These are phyloP conservation scores for Podospora conica DNA, from an alignment of 495 filamentous ascomycete genomes.

Conservation along the genomic window DNA sequence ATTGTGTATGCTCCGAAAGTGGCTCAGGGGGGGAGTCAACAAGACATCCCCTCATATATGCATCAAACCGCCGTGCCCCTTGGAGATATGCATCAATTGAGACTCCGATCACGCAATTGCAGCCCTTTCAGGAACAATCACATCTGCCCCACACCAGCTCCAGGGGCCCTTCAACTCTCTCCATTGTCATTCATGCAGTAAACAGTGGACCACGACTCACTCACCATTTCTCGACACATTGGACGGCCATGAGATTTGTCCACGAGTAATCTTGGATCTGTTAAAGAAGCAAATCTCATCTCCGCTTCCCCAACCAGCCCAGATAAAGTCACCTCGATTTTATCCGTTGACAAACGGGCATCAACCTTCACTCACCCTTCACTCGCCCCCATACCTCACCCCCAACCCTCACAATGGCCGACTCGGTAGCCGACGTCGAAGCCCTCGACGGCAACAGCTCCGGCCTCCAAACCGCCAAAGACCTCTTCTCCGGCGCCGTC, in stretches of 20 bases:
- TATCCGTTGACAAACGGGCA: neutral
- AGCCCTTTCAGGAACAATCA: neutral
- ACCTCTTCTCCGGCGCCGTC: conserved; percentile 82
- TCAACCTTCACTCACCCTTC: neutral
- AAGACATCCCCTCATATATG: neutral
- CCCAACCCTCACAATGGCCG: conserved; percentile 29
- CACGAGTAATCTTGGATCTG: neutral
- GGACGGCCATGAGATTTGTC: neutral
- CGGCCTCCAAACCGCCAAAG: conserved; percentile 65
- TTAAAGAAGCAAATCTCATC: neutral
- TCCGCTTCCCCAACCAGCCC: neutral
- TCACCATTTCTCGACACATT: neutral
- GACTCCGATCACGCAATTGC: neutral
- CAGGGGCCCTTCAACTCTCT: neutral
- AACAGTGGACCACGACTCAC: neutral
- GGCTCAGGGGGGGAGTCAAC: neutral
- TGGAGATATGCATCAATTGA: neutral
- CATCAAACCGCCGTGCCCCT: neutral
- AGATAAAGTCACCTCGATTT: neutral
- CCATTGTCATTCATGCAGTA: neutral
- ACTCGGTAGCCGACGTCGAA: conserved; percentile 36
- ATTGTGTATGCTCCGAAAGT: neutral
- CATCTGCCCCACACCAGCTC: neutral
- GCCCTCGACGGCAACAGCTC: conserved; percentile 25
- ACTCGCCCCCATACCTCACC: neutral